A percentile compares a stretch with the other conserved stretches of the same genome.
phyloP scores from a whole-genome alignment of 2,329 filamentous ascomycete species.

The Colletotrichum sp. region DNA sequence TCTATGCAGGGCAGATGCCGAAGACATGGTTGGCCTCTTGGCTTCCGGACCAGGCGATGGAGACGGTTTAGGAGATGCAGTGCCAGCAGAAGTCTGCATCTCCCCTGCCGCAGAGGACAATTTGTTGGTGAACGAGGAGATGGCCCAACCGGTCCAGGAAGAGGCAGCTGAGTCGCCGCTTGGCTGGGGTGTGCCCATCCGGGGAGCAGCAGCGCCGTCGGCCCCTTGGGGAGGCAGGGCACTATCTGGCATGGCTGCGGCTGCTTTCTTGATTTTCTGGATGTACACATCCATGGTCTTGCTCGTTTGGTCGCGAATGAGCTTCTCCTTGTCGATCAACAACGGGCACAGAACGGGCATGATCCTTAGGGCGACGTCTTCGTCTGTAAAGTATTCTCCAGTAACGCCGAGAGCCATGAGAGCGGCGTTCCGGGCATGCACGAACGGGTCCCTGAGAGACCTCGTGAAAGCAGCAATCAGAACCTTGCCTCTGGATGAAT shows the following conservation, averaged over 20 bases:
- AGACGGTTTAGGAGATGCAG: constrained; percentile 44
- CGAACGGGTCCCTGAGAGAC: constrained; percentile 89
- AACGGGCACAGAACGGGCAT: constrained; percentile 84
- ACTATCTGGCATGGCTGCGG: constrained; percentile 79
- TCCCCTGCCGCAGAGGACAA: constrained; percentile 83
- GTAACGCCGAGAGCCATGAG: constrained; percentile 87
- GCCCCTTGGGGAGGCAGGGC: constrained; percentile 70
- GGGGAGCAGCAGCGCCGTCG: constrained; percentile 60
- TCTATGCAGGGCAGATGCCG: constrained; percentile 64
- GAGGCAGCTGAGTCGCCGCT: constrained; percentile 59
- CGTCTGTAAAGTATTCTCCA: constrained; percentile 83
- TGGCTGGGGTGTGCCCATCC: constrained; percentile 80
- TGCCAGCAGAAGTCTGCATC: constrained; percentile 69
- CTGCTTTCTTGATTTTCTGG: constrained; percentile 80
- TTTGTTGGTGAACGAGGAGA: constrained; percentile 98
- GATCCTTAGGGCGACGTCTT: constrained; percentile 85
- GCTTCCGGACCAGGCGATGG: constrained; percentile 44
- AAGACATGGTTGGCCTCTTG: constrained; percentile 47
- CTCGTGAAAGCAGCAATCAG: constrained; percentile 91
- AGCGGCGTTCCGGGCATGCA: constrained; percentile 90
- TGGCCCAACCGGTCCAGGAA: constrained; percentile 94
- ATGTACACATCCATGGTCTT: constrained; percentile 91
- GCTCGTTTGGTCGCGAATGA: constrained; percentile 88
- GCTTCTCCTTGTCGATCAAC: constrained; percentile 93
- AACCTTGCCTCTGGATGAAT: constrained; percentile 83